Base-by-base conservation (phyloP, 805 yeast genomes). In the Candida wancherniae region DNA sequence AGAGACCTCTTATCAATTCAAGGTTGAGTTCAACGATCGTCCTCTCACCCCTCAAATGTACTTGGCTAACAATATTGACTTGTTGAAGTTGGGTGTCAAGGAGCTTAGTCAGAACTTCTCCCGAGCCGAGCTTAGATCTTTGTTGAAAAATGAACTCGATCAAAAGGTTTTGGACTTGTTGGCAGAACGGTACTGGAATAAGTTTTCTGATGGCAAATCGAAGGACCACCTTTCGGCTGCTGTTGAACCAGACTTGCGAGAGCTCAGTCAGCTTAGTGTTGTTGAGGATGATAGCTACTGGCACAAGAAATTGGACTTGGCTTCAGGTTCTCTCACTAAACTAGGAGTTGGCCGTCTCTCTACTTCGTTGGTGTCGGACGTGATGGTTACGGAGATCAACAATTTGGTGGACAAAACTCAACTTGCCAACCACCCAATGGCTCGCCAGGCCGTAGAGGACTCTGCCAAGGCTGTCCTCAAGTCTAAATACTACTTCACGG, bases 1-100 rank as follows among this genome's bases (percentile, higher is more conserved):
- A 54, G 98, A 94, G 48, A 77, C 97, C 0, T 65, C 92, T 1
- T 92, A 92, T 54, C 78, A 81, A 53, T 92, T 86, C 63, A 92
- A 92, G 55, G 99, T 92, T 15, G 97, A 92, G 57, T 92, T 87
- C 59, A 92, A 92, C 53, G 99, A 92, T 57, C 75, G 97, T 32
- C 84, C 82, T 20, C 67, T 92, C 41, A 92, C 99, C 0, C 95
- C 97, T 10, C 92, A 87, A 50, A 85, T 94, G 36, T 92, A 92
- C 52, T 69, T 92, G 45, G 95, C 97, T 14, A 90, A 84, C 51
- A 85, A 92, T 34, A 75, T 92, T 19, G 99, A 92, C 56, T 64
- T 83, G 29, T 69, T 94, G 50, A 92, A 92, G 55, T 67, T 83
- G 22, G 80, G 86, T 0, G 79, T 90, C 37, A 90, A 92, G 54